Evolutionary conservation across 1,139 yeast genomes (phyloP).

Genomic region (Eremothecium coryli): DNA sequence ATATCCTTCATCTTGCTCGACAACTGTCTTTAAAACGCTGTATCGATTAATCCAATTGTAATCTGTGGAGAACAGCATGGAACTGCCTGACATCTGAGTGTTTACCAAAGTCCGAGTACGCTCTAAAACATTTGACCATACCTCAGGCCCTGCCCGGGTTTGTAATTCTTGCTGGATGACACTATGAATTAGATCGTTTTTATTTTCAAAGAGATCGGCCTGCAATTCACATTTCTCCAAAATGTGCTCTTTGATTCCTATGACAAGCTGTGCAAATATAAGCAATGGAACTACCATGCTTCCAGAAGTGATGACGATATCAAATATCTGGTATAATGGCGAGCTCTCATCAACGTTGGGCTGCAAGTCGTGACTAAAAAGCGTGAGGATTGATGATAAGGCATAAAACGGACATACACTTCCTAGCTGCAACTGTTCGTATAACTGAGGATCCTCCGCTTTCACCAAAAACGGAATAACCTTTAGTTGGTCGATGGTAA

Average conservation of each 20-base stretch:
- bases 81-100: neutral
- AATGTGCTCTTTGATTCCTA: constrained; percentile 15
- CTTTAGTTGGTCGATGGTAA: constrained; percentile 55
- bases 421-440: constrained; percentile 40
- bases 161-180: constrained; percentile 22
- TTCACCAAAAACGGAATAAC: constrained; percentile 56
- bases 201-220: constrained; percentile 22
- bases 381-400: constrained; percentile 65
- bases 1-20: neutral
- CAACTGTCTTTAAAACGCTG: constrained; percentile 1
- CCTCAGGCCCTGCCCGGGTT: constrained; percentile 10
- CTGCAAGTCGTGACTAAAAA: constrained; percentile 61
- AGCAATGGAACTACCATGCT: constrained; percentile 25
- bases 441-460: constrained; percentile 43
- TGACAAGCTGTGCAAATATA: constrained; percentile 22
- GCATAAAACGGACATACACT: constrained; percentile 51
- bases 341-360: constrained; percentile 12
- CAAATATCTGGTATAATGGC: constrained; percentile 23
- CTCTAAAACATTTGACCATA: constrained; percentile 17
- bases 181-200: constrained; percentile 24
- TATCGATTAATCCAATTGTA: constrained; percentile 2
- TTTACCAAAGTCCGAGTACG: neutral
- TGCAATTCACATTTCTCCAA: constrained; percentile 16
- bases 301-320: constrained; percentile 22
- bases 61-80: neutral